These are phyloP conservation scores for Rubia yunnanensis DNA, from an alignment of 257 asterid genomes.

Conservation along the genomic window DNA sequence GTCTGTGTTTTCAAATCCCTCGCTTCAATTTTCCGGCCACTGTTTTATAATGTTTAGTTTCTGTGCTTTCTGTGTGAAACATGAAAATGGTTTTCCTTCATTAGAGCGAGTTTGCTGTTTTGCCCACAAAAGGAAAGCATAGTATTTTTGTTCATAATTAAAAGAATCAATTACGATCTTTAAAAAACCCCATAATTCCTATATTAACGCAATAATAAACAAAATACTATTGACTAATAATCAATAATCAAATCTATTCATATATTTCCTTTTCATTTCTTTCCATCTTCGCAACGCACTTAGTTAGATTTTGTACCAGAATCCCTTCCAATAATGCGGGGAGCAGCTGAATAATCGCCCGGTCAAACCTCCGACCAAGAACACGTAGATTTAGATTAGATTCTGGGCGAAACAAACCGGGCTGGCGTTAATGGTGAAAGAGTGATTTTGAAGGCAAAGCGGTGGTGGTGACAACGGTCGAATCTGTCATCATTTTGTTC, in stretches of 20 bases:
- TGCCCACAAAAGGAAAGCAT: too few relatives aligned
- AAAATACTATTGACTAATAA: too few relatives aligned
- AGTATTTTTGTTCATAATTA: too few relatives aligned
- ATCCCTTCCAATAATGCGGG: conserved; percentile 3
- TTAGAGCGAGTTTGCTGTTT: too few relatives aligned
- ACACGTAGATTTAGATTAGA: background rate
- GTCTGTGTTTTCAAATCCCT: conserved; percentile 22
- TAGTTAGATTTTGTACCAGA: conserved; percentile 5
- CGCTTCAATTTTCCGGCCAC: background rate
- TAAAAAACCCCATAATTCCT: too few relatives aligned
- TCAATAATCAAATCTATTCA: background rate
- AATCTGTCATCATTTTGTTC: conserved; percentile 8
- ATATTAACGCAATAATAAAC: too few relatives aligned
- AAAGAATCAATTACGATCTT: too few relatives aligned
- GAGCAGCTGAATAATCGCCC: conserved; percentile 2
- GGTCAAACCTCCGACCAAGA: background rate
- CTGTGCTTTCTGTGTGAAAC: background rate
- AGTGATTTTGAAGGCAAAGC: conserved; percentile 10
- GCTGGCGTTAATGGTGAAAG: background rate
- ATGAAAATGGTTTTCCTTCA: too few relatives aligned
- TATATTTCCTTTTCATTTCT: background rate
- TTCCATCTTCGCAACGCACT: background rate
- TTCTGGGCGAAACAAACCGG: background rate
- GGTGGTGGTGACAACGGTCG: conserved; percentile 11
- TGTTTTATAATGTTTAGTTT: background rate